Conservation (phyloP, 371 early-diverging fungal genomes). For the Mucor irregularis region DNA sequence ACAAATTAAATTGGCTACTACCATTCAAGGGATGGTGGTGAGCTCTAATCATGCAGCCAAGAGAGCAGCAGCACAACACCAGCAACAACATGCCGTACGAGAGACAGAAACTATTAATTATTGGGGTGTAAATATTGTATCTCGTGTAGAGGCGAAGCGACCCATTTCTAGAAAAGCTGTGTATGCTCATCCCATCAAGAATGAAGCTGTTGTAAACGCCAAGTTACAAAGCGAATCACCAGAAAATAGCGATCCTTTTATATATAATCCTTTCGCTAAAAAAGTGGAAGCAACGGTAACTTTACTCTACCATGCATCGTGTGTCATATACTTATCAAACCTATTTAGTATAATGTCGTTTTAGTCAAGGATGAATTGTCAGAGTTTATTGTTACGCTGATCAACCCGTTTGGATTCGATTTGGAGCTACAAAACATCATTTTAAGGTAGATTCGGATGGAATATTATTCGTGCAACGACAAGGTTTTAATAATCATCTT, state of each 20-base stretch:
- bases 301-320: neutral
- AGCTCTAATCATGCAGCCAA: neutral
- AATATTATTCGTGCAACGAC: neutral
- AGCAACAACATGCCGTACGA: too few relatives aligned
- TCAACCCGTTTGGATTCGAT: slow-evolving; percentile 83
- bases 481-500: neutral
- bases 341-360: slow-evolving; percentile 28
- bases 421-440: slow-evolving; percentile 69
- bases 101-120: slow-evolving; percentile 32
- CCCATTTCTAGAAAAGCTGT: slow-evolving; percentile 46
- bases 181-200: slow-evolving; percentile 16
- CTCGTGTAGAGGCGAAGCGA: slow-evolving; percentile 34
- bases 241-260: slow-evolving; percentile 60
- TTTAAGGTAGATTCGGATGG: slow-evolving; percentile 50
- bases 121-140: slow-evolving; percentile 54
- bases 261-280: slow-evolving; percentile 76
- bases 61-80: neutral
- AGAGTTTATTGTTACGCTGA: slow-evolving; percentile 68
- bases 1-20: slow-evolving; percentile 67
- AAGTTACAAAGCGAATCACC: neutral
- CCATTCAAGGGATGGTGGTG: slow-evolving; percentile 55
- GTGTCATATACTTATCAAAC: neutral
- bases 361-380: slow-evolving; percentile 69
- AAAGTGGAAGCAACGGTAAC: slow-evolving; percentile 45
- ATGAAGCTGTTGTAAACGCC: neutral